Evolutionary conservation across 2,329 filamentous ascomycete genomes (phyloP).

Genomic region (Cladosporium sp.): DNA sequence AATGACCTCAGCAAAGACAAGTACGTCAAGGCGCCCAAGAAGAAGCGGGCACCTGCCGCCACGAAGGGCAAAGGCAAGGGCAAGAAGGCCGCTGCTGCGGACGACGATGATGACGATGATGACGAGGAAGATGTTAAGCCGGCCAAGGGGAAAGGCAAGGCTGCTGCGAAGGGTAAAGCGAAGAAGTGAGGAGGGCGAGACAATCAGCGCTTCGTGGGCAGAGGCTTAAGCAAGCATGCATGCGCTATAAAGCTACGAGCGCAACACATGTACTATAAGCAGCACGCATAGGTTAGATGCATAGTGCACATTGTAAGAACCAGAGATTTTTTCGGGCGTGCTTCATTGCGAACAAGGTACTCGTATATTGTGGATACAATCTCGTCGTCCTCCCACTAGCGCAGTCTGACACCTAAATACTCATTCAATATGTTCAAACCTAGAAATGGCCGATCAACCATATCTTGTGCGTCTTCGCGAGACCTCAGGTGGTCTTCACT

Average conservation of each 20-base stretch:
- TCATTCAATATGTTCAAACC: too few relatives aligned
- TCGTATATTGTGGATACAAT: too few relatives aligned
- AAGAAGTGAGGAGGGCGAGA: conserved; percentile 6
- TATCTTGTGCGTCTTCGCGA: too few relatives aligned
- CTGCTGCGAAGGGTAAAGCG: conserved; percentile 7
- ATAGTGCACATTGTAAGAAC: neutral
- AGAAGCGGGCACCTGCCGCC: conserved; percentile 49
- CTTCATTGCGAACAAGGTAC: too few relatives aligned
- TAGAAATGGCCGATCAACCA: too few relatives aligned
- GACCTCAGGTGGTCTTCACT: too few relatives aligned
- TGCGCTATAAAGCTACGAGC: neutral
- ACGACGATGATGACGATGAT: conserved; percentile 58
- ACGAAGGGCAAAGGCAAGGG: conserved; percentile 45
- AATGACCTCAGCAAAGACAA: conserved; percentile 91
- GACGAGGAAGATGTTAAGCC: conserved; percentile 37
- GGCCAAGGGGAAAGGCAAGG: conserved; percentile 42
- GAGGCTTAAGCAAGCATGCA: too few relatives aligned
- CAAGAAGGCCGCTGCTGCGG: conserved; percentile 61
- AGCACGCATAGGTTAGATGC: too few relatives aligned
- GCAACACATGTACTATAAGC: neutral
- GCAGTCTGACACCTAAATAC: too few relatives aligned
- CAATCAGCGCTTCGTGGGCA: too few relatives aligned
- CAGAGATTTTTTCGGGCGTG: too few relatives aligned
- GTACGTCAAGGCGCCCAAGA: conserved; percentile 89
- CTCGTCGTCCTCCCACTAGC: too few relatives aligned